phyloP scores from a whole-genome alignment of 768 basidiomycete genomes.

The Termitomyces heimii region DNA sequence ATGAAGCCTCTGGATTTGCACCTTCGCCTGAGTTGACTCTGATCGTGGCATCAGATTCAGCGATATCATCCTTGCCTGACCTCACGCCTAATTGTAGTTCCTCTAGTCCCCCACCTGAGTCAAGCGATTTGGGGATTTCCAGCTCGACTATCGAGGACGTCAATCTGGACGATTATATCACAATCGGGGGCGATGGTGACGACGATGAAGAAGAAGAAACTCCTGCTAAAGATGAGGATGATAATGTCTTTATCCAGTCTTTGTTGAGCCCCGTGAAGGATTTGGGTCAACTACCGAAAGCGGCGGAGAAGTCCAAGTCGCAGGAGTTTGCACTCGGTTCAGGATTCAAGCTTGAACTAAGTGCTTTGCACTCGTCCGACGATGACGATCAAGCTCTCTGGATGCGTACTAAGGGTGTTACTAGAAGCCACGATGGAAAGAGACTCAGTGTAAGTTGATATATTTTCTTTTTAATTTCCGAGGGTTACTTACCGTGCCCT shows the following conservation, averaged over 20 bases:
- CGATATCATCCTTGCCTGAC: slow-evolving; percentile 46
- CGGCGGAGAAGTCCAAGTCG: slow-evolving; percentile 18
- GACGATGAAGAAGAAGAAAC: slow-evolving; percentile 23
- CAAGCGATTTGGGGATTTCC: slow-evolving; percentile 32
- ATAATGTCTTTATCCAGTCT: slow-evolving; percentile 27
- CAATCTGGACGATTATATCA: slow-evolving; percentile 11
- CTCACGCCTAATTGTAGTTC: slow-evolving; percentile 59
- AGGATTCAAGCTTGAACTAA: slow-evolving; percentile 31
- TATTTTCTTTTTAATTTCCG: background rate
- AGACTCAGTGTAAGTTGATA: slow-evolving; percentile 19
- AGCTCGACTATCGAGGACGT: slow-evolving; percentile 10
- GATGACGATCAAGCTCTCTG: slow-evolving; percentile 23
- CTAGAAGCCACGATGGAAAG: slow-evolving; percentile 19
- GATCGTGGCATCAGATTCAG: slow-evolving; percentile 25
- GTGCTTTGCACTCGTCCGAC: slow-evolving; percentile 20
- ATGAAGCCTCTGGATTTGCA: slow-evolving; percentile 3
- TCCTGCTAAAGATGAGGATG: slow-evolving; percentile 20
- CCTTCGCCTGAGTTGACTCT: slow-evolving; percentile 6
- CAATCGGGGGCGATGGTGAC: slow-evolving; percentile 18
- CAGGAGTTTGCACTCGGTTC: slow-evolving; percentile 26
- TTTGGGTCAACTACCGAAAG: slow-evolving; percentile 33
- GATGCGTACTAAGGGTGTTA: slow-evolving; percentile 20
- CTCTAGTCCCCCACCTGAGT: slow-evolving; percentile 53
- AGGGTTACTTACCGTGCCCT: slow-evolving; percentile 10
- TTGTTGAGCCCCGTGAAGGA: slow-evolving; percentile 37